Conservation (phyloP, 495 filamentous ascomycete genomes). For the Penicillium atrosanguineum region DNA sequence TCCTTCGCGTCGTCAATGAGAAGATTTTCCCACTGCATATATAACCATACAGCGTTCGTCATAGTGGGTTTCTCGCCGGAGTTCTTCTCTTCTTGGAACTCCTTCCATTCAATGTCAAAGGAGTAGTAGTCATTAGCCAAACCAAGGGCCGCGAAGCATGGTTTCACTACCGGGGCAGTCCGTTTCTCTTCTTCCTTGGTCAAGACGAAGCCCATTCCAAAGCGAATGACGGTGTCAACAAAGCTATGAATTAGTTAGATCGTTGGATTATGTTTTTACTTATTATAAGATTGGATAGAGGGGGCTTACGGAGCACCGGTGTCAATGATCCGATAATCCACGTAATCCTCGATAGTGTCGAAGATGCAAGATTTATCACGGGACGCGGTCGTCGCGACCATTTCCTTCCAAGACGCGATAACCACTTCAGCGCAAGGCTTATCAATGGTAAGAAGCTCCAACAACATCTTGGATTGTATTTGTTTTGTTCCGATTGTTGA, state of each 20-base stretch:
- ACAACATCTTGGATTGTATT: conserved; percentile 26
- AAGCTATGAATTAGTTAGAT: conserved; percentile 6
- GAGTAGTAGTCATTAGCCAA: conserved; percentile 26
- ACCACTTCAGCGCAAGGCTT: conserved; percentile 20
- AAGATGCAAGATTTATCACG: conserved; percentile 20
- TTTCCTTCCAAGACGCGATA: conserved; percentile 21
- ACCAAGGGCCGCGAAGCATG: conserved; percentile 24
- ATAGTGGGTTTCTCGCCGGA: conserved; percentile 1
- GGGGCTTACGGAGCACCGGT: conserved; percentile 20
- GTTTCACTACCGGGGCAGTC: conserved; percentile 11
- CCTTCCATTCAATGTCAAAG: conserved; percentile 26
- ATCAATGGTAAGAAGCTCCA: conserved; percentile 23
- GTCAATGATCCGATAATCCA: conserved; percentile 25
- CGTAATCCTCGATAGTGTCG: conserved; percentile 20
- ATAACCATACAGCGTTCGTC: conserved; percentile 25
- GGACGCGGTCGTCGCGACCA: conserved; percentile 21
- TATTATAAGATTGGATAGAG: conserved; percentile 12
- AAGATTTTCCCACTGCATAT: conserved; percentile 20
- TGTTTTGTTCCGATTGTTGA: conserved; percentile 24
- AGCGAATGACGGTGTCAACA: conserved; percentile 21
- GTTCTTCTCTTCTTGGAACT: conserved; percentile 12
- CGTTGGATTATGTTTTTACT: neutral
- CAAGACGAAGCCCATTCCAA: conserved; percentile 21
- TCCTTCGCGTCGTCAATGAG: conserved; percentile 14
- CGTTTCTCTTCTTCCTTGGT: conserved; percentile 12